Conservation (phyloP, 2,329 filamentous ascomycete species). For the Trichoderma sp. region DNA sequence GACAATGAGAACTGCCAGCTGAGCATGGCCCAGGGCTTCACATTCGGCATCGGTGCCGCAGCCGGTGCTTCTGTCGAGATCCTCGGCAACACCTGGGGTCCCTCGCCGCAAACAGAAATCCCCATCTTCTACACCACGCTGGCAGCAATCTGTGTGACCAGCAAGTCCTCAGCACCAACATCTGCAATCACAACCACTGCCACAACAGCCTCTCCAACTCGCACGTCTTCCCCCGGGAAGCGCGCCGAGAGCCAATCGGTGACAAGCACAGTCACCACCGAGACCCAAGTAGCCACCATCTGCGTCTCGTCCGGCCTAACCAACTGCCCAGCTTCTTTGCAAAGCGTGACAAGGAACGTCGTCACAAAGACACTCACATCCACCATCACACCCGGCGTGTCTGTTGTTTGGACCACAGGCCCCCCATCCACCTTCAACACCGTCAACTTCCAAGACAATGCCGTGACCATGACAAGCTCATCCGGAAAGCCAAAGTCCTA, state of each 20-base stretch:
- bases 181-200: slow-evolving; percentile 22
- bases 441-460: slow-evolving; percentile 43
- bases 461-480: slow-evolving; percentile 20
- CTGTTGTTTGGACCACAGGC: slow-evolving; percentile 25
- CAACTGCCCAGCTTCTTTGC: slow-evolving; percentile 50
- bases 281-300: slow-evolving; percentile 42
- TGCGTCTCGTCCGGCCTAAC: slow-evolving; percentile 42
- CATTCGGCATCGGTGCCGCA: slow-evolving; percentile 50
- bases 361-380: slow-evolving; percentile 41
- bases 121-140: slow-evolving; percentile 54
- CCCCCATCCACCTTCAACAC: slow-evolving; percentile 31
- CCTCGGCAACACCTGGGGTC: slow-evolving; percentile 47
- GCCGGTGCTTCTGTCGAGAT: slow-evolving; percentile 51
- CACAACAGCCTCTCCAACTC: slow-evolving; percentile 20
- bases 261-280: slow-evolving; percentile 39
- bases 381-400: slow-evolving; percentile 37
- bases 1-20: slow-evolving; percentile 40
- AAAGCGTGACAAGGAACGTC: slow-evolving; percentile 41
- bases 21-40: slow-evolving; percentile 47
- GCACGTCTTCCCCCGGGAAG: slow-evolving; percentile 16
- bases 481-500: slow-evolving; percentile 46
- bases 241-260: slow-evolving; percentile 34
- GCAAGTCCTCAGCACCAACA: background rate
- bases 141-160: slow-evolving; percentile 39
- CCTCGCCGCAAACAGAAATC: slow-evolving; percentile 42